phyloP scores from a whole-genome alignment of 2,329 filamentous ascomycete genomes.

The Clarireedia homoeocarpa region DNA sequence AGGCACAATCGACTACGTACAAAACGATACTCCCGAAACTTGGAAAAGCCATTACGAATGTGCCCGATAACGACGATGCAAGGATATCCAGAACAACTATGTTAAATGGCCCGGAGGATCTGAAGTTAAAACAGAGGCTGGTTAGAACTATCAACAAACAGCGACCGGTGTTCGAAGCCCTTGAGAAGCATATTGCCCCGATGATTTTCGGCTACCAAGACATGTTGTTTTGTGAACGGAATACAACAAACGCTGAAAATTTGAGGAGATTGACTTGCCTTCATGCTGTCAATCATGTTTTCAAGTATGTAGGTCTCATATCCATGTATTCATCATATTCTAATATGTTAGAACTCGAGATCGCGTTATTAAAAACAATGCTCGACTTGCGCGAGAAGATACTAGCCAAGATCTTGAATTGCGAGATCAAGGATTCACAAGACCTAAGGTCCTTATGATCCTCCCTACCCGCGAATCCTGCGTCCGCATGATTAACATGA shows the following conservation, averaged over 20 bases:
- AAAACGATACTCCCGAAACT: conserved; percentile 36
- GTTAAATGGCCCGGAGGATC: conserved; percentile 33
- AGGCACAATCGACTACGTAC: conserved; percentile 43
- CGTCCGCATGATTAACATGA: conserved; percentile 67
- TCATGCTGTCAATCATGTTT: conserved; percentile 84
- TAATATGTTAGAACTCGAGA: conserved; percentile 61
- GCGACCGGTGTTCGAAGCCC: conserved; percentile 47
- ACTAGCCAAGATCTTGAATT: conserved; percentile 61
- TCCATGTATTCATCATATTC: neutral
- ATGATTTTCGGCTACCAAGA: conserved; percentile 79
- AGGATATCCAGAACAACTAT: conserved; percentile 17
- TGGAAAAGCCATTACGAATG: conserved; percentile 40
- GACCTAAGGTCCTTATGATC: conserved; percentile 87
- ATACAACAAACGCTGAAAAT: conserved; percentile 55
- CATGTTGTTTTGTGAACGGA: conserved; percentile 67
- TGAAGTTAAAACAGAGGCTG: conserved; percentile 67
- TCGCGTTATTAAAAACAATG: conserved; percentile 85
- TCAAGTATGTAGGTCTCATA: conserved; percentile 52
- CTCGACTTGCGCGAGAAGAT: conserved; percentile 61
- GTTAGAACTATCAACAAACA: conserved; percentile 45
- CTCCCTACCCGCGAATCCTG: conserved; percentile 85
- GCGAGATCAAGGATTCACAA: conserved; percentile 89
- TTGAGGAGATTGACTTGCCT: conserved; percentile 68
- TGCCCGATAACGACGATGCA: conserved; percentile 35
- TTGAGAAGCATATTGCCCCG: conserved; percentile 60